These are phyloP conservation scores for Solanum stenotomum DNA, from an alignment of 257 asterid species.

Conservation along the genomic window DNA sequence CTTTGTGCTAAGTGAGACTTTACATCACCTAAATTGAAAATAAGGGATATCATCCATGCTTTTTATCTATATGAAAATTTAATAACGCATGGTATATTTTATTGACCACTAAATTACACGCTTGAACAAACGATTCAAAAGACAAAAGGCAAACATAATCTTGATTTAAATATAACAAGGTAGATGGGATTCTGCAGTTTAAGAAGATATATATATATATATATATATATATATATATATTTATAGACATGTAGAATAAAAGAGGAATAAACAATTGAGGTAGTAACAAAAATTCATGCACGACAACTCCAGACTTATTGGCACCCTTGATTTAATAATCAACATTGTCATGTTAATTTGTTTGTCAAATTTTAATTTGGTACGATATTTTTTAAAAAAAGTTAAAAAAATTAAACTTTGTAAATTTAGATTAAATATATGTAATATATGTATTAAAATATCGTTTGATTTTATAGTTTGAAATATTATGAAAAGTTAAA, in stretches of 20 bases:
- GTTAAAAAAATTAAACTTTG: too few relatives aligned
- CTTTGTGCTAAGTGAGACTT: background rate
- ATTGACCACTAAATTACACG: background rate
- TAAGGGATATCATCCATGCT: background rate
- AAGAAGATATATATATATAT: background rate
- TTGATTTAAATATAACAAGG: background rate
- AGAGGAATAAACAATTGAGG: background rate
- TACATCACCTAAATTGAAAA: background rate
- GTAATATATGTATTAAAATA: too few relatives aligned
- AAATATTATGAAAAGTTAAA: too few relatives aligned
- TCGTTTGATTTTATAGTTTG: too few relatives aligned
- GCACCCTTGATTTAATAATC: too few relatives aligned
- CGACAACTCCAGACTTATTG: background rate
- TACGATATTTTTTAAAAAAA: too few relatives aligned
- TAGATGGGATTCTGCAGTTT: background rate
- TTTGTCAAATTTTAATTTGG: background rate
- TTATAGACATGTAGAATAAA: background rate
- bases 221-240: background rate
- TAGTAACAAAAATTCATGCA: background rate
- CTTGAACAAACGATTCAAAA: background rate
- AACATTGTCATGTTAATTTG: too few relatives aligned
- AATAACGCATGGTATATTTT: background rate
- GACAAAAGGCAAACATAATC: background rate
- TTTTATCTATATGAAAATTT: background rate
- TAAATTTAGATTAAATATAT: too few relatives aligned